Base-by-base conservation (phyloP, 495 filamentous ascomycete genomes). In the Pyronema omphalodes region DNA sequence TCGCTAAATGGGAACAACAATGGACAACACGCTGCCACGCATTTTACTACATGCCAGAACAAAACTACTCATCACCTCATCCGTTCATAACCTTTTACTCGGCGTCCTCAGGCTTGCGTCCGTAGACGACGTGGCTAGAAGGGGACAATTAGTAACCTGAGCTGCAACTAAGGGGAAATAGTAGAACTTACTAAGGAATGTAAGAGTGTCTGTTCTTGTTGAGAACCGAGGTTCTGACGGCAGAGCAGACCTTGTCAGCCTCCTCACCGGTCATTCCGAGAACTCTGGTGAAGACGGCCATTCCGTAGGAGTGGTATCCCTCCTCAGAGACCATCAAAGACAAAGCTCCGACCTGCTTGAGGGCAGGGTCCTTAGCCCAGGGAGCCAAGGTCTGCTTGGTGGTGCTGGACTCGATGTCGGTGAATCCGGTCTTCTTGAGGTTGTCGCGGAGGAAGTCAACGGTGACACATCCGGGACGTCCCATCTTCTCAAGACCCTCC, bases 361-460 rank as follows among this genome's bases (percentile, higher is more conserved):
- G 48, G n/a, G 67, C 69, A 9, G 67, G 67, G 57, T 84, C 74
- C 46, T 69, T 69, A 0, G 79, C 71, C 79, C 77, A 81, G 7
- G 71, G 66, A 33, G 78, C 80, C 7, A 70, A 65, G 3, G 81
- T 81, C 23, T 75, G 66, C 59, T 78, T 77, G 50, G 66, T 69
- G 9, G 70, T 41, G 36, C 63, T 63, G 56, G 76, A 69, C n/a
- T 74, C 58, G n/a, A 82, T 70, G 56, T 79, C 73, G 17, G 73
- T 68, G 58, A 82, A 85, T 0, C 80, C 78, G 0, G 75, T 68
- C 29, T 76, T 69, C 54, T 37, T n/a, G 3, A 51, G 34, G 9
- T 37, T 33, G 9, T 29, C 9, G 9, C 11, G 11, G 9, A 51
- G 12, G 8, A n/a, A 15, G 9, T 33, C 7, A 3, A 12, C 23